Percentiles rank a stretch among this genome's conserved stretches.
phyloP scores from a whole-genome alignment of 768 basidiomycete species.

The Amanita exitialis region DNA sequence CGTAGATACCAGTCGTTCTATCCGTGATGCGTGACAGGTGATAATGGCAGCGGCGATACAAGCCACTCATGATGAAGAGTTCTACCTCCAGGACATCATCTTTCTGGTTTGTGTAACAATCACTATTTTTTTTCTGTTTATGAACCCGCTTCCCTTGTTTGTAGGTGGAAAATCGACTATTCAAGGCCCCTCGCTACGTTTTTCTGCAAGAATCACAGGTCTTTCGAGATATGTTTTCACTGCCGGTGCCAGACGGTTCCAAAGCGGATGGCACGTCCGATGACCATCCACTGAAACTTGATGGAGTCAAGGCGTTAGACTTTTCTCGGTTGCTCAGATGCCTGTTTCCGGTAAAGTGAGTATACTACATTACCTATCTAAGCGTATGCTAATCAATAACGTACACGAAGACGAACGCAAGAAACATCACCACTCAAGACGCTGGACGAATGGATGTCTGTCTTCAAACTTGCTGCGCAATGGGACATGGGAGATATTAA shows the following conservation, averaged over 20 bases:
- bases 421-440: background rate
- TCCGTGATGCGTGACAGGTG: no score
- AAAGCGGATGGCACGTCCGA: slow-evolving; percentile 8
- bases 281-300: slow-evolving; percentile 10
- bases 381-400: background rate
- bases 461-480: slow-evolving; percentile 22
- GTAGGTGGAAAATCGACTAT: slow-evolving; percentile 2
- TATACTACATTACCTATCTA: background rate
- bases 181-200: background rate
- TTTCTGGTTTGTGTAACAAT: background rate
- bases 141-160: background rate
- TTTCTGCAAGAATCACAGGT: slow-evolving; percentile 1
- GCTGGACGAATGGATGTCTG: slow-evolving; percentile 20
- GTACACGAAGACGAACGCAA: background rate
- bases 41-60: background rate
- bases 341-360: background rate
- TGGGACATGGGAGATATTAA: slow-evolving; percentile 23
- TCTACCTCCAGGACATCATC: background rate
- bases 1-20: no score
- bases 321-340: slow-evolving; percentile 10
- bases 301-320: slow-evolving; percentile 8
- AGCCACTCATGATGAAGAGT: background rate
- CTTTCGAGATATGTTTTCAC: slow-evolving; percentile 1
- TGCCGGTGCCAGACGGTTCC: background rate
- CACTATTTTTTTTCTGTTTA: background rate